phyloP scores from a whole-genome alignment of 495 filamentous ascomycete genomes.

The Hypoxylon lienhwacheense region DNA sequence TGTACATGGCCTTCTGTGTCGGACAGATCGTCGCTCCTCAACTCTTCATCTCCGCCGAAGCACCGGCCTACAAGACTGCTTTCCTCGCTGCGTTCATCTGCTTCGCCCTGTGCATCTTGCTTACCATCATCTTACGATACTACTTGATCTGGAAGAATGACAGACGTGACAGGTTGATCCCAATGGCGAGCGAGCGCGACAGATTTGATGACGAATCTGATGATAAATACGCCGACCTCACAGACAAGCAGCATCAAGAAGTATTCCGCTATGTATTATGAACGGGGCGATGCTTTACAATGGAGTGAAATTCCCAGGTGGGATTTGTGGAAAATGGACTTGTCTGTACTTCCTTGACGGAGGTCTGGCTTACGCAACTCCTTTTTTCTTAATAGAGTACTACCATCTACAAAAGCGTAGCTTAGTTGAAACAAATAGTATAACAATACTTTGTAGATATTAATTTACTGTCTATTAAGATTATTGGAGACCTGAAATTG shows the following conservation, averaged over 20 bases:
- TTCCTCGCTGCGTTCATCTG: constrained; percentile 32
- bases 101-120: constrained; percentile 26
- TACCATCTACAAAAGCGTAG: too few species aligned
- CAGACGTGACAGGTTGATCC: constrained; percentile 9
- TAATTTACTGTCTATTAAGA: too few species aligned
- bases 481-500: too few species aligned
- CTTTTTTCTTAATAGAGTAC: too few species aligned
- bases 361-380: too few species aligned
- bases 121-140: constrained; percentile 16
- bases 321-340: too few species aligned
- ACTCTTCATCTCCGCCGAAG: constrained; percentile 18
- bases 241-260: constrained; percentile 51
- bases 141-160: constrained; percentile 31
- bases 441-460: too few species aligned
- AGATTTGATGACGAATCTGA: too few species aligned
- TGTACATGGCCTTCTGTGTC: constrained; percentile 62
- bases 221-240: constrained; percentile 46
- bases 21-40: constrained; percentile 58
- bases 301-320: background rate
- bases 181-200: constrained; percentile 6
- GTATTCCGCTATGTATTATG: constrained; percentile 45
- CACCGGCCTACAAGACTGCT: constrained; percentile 39
- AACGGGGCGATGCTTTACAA: background rate
- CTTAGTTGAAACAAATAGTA: too few species aligned
- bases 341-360: too few species aligned